Percentiles rank a stretch among this genome's conserved stretches.
Evolutionary conservation across 2,329 filamentous ascomycete species (phyloP).

Genomic region (Fusarium clavum): DNA sequence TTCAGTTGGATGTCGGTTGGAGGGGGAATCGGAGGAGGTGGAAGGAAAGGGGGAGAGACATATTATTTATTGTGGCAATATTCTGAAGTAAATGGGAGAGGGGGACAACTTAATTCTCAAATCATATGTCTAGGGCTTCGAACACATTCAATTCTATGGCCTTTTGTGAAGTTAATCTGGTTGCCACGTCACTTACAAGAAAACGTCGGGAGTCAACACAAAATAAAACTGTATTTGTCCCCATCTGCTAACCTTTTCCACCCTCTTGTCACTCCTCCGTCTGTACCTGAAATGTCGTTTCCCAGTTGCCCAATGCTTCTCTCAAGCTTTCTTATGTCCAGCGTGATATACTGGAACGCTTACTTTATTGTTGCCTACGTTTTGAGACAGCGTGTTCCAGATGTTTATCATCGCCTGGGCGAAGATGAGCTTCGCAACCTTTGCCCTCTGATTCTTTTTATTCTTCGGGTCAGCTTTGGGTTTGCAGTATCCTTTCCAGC

Average conservation of each 20-base stretch:
- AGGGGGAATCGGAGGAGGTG: neutral
- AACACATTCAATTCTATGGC: neutral
- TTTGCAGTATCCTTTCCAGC: conserved; percentile 39
- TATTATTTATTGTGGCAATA: neutral
- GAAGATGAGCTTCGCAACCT: conserved; percentile 32
- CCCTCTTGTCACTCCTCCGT: neutral
- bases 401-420: conserved; percentile 25
- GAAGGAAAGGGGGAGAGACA: neutral
- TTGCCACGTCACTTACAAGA: neutral
- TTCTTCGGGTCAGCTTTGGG: conserved; percentile 45
- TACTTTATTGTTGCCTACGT: conserved; percentile 24
- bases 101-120: neutral
- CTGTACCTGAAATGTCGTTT: conserved; percentile 8
- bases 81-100: neutral
- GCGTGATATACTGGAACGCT: conserved; percentile 38
- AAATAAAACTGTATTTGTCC: neutral
- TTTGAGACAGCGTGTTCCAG: conserved; percentile 22
- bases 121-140: neutral
- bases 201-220: neutral
- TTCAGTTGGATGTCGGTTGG: neutral
- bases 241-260: neutral
- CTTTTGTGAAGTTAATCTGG: neutral
- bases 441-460: conserved; percentile 29
- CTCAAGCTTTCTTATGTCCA: conserved; percentile 31
- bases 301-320: conserved; percentile 35